These are phyloP conservation scores for Corymbia maculata DNA, from an alignment of 345 rosid species.

Conservation along the genomic window DNA sequence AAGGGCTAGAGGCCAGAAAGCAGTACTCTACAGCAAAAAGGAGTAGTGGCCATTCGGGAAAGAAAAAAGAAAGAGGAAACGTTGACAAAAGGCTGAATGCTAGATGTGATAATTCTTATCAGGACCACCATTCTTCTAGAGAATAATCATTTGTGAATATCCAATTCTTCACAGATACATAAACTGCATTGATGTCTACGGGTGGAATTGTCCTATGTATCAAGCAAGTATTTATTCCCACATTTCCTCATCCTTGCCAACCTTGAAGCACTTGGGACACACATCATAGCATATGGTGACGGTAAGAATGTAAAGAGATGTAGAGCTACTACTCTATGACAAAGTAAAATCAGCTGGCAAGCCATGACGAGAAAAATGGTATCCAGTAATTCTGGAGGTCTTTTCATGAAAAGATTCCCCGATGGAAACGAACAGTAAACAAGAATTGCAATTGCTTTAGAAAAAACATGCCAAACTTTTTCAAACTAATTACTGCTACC, in stretches of 20 bases:
- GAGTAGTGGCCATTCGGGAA: neutral
- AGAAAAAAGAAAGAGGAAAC: neutral
- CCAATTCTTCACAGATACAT: neutral
- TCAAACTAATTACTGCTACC: neutral
- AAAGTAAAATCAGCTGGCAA: neutral
- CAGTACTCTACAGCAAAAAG: neutral
- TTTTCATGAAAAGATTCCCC: neutral
- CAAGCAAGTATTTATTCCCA: neutral
- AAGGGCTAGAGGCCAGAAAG: neutral
- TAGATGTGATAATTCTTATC: neutral
- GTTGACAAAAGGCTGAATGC: neutral
- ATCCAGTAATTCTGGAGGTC: neutral
- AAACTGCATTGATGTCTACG: neutral
- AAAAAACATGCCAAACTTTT: neutral
- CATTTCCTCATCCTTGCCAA: neutral
- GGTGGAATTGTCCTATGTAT: neutral
- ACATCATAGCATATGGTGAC: neutral
- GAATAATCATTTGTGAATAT: neutral
- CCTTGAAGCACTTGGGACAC: neutral
- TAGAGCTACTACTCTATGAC: neutral
- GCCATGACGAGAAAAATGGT: neutral
- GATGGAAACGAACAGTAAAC: neutral
- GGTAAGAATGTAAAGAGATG: neutral
- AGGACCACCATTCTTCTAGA: neutral
- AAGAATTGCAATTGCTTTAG: neutral